Evolutionary conservation across 495 filamentous ascomycete species (phyloP), one percentile per base, ranked within the genome.

Genomic region (Lasiosphaeria miniovina): DNA sequence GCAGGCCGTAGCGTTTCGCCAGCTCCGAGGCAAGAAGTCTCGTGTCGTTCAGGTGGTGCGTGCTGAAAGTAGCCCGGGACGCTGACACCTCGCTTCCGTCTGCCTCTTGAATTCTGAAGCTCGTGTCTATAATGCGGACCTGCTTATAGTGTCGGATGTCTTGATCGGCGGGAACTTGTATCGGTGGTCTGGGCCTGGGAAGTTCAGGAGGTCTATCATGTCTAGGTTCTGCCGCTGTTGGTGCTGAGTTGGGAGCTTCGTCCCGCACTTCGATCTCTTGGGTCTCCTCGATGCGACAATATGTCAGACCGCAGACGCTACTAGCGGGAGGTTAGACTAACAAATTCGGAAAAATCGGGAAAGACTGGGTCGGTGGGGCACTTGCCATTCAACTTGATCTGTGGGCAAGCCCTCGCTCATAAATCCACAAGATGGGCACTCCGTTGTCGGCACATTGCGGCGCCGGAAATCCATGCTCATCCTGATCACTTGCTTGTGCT

Each of bases 381-480:
- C 49, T 24, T 51, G 32, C 12, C 49, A 51, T 14, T 8, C 49
- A 3, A 51, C 32, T 8, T 51, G 49, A 6, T 51, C 49, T 4
- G 49, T 51, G 11, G 49, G 49, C 0, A 24, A 9, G 11, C 49
- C 49, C 32, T 51, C 49, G 32, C 32, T 51, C 49, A 51, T 31
- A 51, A 51, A 51, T 6, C 49, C 17, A 24, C 49, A 51, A 3
- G 49, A 51, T 31, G 49, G 49, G 49, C 14, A 51, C 49, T 51
- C 15, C 10, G 49, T 35, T 14, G 49, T 51, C 3, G 49, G 49
- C 32, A 51, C 32, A 8, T 51, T 51, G 24, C 32, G 49, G 4
- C 15, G n/a, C 11, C 49, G 49, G 15, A 51, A 51, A 51, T 51
- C 24, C 49, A 51, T 51, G 49, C 9, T 51, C 49, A 31, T 51